Evolutionary conservation across 345 rosid genomes (phyloP), one percentile per base, ranked within the genome.

Genomic region (Mangifera indica): DNA sequence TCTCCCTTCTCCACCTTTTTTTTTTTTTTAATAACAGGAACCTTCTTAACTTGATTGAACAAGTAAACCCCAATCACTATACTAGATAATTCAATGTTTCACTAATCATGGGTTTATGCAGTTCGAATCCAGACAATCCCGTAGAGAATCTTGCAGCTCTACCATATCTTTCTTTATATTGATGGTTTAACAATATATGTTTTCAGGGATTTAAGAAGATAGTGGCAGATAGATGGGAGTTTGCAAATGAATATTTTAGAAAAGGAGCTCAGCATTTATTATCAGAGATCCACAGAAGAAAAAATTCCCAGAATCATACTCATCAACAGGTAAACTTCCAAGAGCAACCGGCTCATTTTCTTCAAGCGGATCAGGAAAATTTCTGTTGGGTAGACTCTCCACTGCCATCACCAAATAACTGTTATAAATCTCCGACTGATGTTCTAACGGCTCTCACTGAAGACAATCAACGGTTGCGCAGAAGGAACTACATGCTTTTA

Each of bases 141-240:
- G n/a, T n/a, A n/a, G n/a, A n/a, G n/a, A n/a, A n/a, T n/a, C n/a
- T n/a, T n/a, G n/a, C n/a, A n/a, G n/a, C n/a, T n/a, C n/a, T n/a
- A n/a, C n/a, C n/a, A n/a, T n/a, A n/a, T n/a, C n/a, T n/a, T n/a
- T n/a, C n/a, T n/a, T n/a, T n/a, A n/a, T 21, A 5, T 53, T 69
- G 13, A 25, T 26, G 6, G n/a, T 15, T 8, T 12, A n/a, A 15
- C 42, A 17, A 8, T 62, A 4, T 56, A 17, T 15, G 26, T 24
- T 37, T 58, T 40, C 78, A 88, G 93, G 93, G 90, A 63, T 88
- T 88, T 60, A 88, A 79, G 81, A 86, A 88, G 72, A 74, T 84
- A 34, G 85, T 83, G 0, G 81, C 90, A 14, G 88, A 86, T 21
- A 80, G 90, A 81, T 88, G 93, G 93, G 93, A 88, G 79, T 88